Evolutionary conservation across 2,329 filamentous ascomycete genomes (phyloP).

Genomic region (Trichoderma sp.): DNA sequence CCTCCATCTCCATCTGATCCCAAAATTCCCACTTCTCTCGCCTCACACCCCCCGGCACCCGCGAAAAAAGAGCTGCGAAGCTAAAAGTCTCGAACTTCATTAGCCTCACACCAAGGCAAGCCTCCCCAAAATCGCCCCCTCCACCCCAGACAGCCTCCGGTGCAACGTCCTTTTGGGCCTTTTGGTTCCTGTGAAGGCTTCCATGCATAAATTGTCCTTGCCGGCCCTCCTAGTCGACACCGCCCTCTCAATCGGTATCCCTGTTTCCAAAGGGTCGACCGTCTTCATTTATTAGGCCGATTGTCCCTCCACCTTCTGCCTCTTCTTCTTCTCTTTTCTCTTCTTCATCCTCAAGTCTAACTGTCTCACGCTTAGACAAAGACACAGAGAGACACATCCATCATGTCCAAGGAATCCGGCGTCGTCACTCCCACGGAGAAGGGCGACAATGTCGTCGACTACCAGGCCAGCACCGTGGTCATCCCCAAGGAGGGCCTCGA

Average conservation of each 20-base stretch:
- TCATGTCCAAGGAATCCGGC: conserved; percentile 19
- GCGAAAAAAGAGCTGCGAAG: conserved; percentile 12
- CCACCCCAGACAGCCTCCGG: conserved; percentile 13
- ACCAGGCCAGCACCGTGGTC: conserved; percentile 17
- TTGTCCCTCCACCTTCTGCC: neutral
- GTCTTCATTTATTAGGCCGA: conserved; percentile 4
- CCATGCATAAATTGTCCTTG: conserved; percentile 21
- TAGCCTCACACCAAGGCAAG: conserved; percentile 20
- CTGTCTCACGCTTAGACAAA: conserved; percentile 23
- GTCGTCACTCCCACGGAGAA: conserved; percentile 24
- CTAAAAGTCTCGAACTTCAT: conserved; percentile 19
- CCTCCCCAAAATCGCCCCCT: conserved; percentile 16
- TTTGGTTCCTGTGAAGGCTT: conserved; percentile 18
- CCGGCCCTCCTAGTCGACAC: conserved; percentile 15
- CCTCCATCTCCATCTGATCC: neutral
- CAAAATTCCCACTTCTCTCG: neutral
- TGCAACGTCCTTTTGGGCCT: conserved; percentile 20
- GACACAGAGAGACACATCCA: conserved; percentile 5
- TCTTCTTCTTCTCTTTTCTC: neutral
- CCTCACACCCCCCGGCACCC: conserved; percentile 11
- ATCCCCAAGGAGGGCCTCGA: conserved; percentile 22
- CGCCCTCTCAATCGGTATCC: conserved; percentile 11
- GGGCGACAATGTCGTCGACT: conserved; percentile 20
- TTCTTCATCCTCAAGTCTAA: conserved; percentile 15
- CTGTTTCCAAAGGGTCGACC: conserved; percentile 19